Base-by-base conservation (phyloP, 1,284 basidiomycete species). In the Ustilago curta region DNA sequence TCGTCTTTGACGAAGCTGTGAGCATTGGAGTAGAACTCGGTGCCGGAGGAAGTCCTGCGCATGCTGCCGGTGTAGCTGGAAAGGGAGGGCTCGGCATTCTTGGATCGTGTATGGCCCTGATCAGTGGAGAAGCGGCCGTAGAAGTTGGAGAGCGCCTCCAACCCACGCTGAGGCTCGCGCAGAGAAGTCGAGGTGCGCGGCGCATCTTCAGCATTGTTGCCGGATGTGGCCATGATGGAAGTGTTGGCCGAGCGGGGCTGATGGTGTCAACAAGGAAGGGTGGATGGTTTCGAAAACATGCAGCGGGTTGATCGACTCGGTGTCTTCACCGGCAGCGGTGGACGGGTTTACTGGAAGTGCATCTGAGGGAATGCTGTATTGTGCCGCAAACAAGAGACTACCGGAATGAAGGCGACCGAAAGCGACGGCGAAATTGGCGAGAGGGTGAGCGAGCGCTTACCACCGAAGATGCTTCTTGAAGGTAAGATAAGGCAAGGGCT, bases 101-200 rank as follows among this genome's bases (percentile, higher is more conserved):
- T 68, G 39, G 60, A 29, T 18, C 70, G 59, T 14, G 31, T 11
- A 23, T 64, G 60, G 19, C 32, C 42, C 23, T 65, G 65, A 31
- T 73, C 70, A 19, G 65, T 55, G n/a, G 71, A 74, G 21, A 54
- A 61, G 27, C 66, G 71, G 47, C 71, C 61, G 19, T 62, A 69
- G 55, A 70, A 74, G 48, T 74, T 74, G 54, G 66, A 49, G 61
- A 74, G 60, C 16, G 71, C 71, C 39, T 74, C 71, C 12, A 62
- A 43, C 16, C 62, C 71, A 44, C 71, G 64, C 29, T 59, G 71
- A 35, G 71, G 70, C 42, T 69, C 70, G 45, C 64, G 60, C 32
- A 59, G 61, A 14, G 61, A 61, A 8, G 54, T 44, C 14, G 58
- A 62, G 23, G 44, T 45, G 23, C 54, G 71, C 21, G 54, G 50